These are phyloP conservation scores for Ramichloridium luteum DNA, from an alignment of 2,329 filamentous ascomycete genomes.

Conservation along the genomic window DNA sequence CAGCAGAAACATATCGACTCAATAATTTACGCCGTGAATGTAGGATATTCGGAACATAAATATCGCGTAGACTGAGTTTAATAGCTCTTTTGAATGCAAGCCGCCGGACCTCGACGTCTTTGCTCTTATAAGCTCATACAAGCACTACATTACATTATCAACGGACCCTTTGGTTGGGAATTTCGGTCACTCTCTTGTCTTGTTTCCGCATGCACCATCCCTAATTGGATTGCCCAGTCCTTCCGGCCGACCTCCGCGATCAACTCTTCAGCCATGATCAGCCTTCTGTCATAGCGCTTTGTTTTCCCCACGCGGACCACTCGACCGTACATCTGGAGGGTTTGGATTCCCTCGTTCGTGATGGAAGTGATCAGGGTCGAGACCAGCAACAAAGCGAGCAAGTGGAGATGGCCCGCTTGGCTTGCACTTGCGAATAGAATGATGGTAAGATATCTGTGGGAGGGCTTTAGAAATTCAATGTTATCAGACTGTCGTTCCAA, in stretches of 20 bases:
- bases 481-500: too few relatives aligned
- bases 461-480: too few relatives aligned
- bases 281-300: constrained; percentile 24
- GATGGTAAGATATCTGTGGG: constrained; percentile 36
- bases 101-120: too few relatives aligned
- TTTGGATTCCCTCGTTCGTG: constrained; percentile 40
- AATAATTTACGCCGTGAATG: too few relatives aligned
- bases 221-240: constrained; percentile 29
- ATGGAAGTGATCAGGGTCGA: constrained; percentile 43
- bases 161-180: constrained; percentile 4
- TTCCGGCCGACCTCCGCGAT: constrained; percentile 24
- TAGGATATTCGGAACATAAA: too few relatives aligned
- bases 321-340: constrained; percentile 42
- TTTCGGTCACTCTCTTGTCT: constrained; percentile 4
- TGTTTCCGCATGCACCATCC: constrained; percentile 21
- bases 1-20: too few relatives aligned
- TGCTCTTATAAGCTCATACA: too few relatives aligned
- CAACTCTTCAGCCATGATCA: constrained; percentile 29
- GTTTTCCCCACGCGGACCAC: constrained; percentile 16
- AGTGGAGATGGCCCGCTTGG: constrained; percentile 39
- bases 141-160: constrained; percentile 8
- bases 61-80: too few relatives aligned
- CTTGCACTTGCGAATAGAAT: constrained; percentile 45
- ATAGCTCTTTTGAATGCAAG: too few relatives aligned
- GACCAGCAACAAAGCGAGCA: constrained; percentile 41